Evolutionary conservation across 2,329 filamentous ascomycete species (phyloP).

Genomic region (Fusarium veterinarium): DNA sequence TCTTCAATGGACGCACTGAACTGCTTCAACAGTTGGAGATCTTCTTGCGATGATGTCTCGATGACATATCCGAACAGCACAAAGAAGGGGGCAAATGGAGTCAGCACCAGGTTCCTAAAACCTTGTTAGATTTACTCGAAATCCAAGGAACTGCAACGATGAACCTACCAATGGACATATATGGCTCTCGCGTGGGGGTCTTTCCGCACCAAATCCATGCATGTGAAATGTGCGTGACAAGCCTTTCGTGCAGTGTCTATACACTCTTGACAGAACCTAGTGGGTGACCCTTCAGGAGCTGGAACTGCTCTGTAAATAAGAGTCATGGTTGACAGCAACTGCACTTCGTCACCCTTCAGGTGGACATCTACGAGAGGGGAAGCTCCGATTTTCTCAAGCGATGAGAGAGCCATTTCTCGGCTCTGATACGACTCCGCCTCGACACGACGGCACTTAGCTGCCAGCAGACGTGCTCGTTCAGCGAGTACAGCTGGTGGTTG

Average conservation of each 20-base stretch:
- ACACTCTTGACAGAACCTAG: constrained; percentile 61
- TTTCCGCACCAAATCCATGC: constrained; percentile 56
- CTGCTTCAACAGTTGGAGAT: constrained; percentile 65
- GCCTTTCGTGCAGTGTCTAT: constrained; percentile 62
- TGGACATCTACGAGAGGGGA: constrained; percentile 58
- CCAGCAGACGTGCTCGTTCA: constrained; percentile 53
- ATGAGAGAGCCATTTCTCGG: constrained; percentile 50
- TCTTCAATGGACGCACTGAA: constrained; percentile 68
- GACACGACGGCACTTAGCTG: constrained; percentile 52
- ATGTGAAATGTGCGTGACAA: constrained; percentile 58
- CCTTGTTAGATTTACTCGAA: constrained; percentile 14
- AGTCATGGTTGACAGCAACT: constrained; percentile 60
- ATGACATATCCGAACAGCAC: constrained; percentile 69
- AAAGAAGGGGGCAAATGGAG: constrained; percentile 70
- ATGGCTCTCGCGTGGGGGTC: constrained; percentile 57
- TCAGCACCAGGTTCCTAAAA: constrained; percentile 63
- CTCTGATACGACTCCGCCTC: constrained; percentile 52
- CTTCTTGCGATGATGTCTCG: constrained; percentile 63
- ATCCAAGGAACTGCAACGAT: neutral
- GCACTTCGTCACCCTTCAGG: constrained; percentile 60
- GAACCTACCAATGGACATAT: constrained; percentile 64
- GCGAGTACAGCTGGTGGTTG: constrained; percentile 54
- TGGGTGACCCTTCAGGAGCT: constrained; percentile 54
- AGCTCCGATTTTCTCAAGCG: constrained; percentile 53
- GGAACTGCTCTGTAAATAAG: constrained; percentile 66